Evolutionary conservation across 2,329 filamentous ascomycete genomes (phyloP).

Genomic region (Pestalotiopsis sp.): DNA sequence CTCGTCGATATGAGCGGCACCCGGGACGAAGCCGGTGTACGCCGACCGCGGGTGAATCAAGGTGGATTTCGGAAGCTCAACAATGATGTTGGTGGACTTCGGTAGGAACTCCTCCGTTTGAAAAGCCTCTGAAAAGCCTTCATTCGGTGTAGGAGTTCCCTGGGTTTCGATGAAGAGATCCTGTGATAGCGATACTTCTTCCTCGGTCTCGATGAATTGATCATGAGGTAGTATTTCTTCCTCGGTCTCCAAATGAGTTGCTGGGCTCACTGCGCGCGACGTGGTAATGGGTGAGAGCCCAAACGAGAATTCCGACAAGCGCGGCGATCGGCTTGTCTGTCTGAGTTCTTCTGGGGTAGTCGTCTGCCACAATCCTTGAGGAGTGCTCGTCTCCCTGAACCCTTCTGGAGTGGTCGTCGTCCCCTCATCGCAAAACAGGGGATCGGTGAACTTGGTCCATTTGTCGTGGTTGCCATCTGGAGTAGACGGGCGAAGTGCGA

Average conservation of each 20-base stretch:
- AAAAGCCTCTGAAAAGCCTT: neutral
- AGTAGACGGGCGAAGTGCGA: neutral
- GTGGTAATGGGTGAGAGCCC: neutral
- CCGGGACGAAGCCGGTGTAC: conserved; percentile 29
- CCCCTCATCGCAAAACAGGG: neutral
- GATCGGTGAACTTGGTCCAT: neutral
- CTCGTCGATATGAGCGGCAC: conserved; percentile 30
- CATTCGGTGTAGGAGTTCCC: neutral
- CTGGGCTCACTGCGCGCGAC: neutral
- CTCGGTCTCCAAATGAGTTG: neutral
- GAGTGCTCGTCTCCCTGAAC: neutral
- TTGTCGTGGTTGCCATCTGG: neutral
- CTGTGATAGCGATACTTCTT: neutral
- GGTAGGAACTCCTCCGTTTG: neutral
- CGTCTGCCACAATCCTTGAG: too few relatives aligned
- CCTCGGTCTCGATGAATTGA: neutral
- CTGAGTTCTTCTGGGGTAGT: neutral
- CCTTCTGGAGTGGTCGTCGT: neutral
- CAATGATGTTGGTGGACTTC: conserved; percentile 15
- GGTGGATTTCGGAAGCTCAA: conserved; percentile 25
- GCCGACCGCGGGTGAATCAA: conserved; percentile 26
- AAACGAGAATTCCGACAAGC: neutral
- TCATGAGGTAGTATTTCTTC: neutral
- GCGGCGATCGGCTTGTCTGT: neutral
- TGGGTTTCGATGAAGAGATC: neutral